Percentiles rank a stretch among this genome's conserved stretches.
These are phyloP conservation scores for Eimeria praecox DNA, from an alignment of 169 alveolate species.

Conservation along the genomic window DNA sequence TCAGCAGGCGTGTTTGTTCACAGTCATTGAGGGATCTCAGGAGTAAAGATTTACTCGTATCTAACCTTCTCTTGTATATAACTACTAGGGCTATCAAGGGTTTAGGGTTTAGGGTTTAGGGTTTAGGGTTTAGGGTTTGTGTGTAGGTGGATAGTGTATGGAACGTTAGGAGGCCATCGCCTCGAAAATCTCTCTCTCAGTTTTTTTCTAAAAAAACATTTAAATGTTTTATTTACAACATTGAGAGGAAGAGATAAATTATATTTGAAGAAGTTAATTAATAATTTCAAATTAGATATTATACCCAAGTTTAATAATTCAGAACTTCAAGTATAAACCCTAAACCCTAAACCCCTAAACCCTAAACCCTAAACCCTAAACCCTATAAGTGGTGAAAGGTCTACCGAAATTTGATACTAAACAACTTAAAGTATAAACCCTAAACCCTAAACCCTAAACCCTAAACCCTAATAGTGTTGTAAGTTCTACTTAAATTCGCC, in stretches of 20 bases:
- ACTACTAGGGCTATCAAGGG: too few species aligned
- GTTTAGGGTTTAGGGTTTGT: slow-evolving; percentile 41
- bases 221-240: background rate
- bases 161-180: slow-evolving; percentile 22
- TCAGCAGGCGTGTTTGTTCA: too few species aligned
- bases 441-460: slow-evolving; percentile 12
- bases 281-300: background rate
- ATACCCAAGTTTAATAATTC: background rate
- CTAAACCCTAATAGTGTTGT: too few species aligned
- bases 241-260: background rate
- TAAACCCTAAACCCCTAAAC: too few species aligned
- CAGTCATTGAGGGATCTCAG: too few species aligned
- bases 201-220: background rate
- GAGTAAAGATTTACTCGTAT: too few species aligned
- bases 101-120: slow-evolving; percentile 22
- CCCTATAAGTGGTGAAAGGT: too few species aligned
- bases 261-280: background rate
- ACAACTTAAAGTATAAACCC: background rate
- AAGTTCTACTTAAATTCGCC: too few species aligned
- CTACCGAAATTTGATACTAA: too few species aligned
- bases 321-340: background rate
- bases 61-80: too few species aligned
- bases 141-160: slow-evolving; percentile 64
- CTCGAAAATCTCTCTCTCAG: background rate
- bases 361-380: too few species aligned